phyloP scores from a whole-genome alignment of 129 eudicot genomes.

The Smallanthus sonchifolius region DNA sequence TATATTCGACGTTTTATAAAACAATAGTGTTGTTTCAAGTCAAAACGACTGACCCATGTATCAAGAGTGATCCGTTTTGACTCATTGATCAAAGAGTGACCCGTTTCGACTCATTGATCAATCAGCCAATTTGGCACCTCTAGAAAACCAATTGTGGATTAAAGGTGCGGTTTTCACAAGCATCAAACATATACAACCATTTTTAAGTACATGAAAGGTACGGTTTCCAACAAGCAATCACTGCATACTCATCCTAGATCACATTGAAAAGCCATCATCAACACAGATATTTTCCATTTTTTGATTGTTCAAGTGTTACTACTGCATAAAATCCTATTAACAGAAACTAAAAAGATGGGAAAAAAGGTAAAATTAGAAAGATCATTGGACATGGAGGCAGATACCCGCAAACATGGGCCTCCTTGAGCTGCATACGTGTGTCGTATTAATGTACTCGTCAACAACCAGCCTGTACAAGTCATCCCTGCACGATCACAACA shows the following conservation, averaged over 20 bases:
- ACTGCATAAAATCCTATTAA: slow-evolving; percentile 10
- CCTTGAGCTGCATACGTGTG: slow-evolving; percentile 5
- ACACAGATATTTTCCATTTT: not conserved
- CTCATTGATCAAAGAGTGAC: no score
- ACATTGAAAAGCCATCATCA: not conserved
- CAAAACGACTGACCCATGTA: no score
- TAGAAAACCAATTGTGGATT: not conserved
- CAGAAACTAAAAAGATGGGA: not conserved
- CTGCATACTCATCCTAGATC: slow-evolving; percentile 8
- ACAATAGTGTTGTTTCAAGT: no score
- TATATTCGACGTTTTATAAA: no score
- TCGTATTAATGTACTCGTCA: slow-evolving; percentile 11
- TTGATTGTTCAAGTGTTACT: not conserved
- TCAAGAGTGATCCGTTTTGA: no score
- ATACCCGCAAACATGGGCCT: slow-evolving; percentile 3
- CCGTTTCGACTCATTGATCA: no score
- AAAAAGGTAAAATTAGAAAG: slow-evolving; percentile 2
- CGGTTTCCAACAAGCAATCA: not conserved
- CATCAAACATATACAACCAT: not conserved
- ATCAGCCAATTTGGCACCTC: no score
- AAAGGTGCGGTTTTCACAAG: not conserved
- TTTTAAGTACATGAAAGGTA: not conserved
- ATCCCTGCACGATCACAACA: slow-evolving; percentile 23
- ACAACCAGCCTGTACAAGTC: slow-evolving; percentile 28
- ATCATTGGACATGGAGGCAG: slow-evolving; percentile 9